These are phyloP conservation scores for Fusarium cicatricum DNA, from an alignment of 2,329 filamentous ascomycete species.

Conservation along the genomic window DNA sequence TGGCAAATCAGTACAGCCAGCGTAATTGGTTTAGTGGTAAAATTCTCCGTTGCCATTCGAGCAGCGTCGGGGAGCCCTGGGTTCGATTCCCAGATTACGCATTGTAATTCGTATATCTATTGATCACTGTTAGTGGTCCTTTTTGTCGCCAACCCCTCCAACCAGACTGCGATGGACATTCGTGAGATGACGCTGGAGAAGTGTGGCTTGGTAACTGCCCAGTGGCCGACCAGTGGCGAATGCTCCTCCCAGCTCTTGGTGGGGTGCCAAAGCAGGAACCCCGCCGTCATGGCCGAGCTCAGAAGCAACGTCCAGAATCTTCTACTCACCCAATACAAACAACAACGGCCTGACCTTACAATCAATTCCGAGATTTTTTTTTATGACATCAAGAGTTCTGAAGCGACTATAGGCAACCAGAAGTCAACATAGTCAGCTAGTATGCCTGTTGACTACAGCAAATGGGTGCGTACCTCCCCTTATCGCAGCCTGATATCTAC, in stretches of 20 bases:
- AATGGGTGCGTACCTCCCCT: conserved; percentile 63
- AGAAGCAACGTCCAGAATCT: conserved; percentile 38
- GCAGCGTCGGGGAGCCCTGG: conserved; percentile 34
- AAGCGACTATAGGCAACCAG: background rate
- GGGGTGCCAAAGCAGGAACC: conserved; percentile 33
- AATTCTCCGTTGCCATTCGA: conserved; percentile 37
- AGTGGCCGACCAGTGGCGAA: background rate
- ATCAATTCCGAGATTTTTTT: background rate
- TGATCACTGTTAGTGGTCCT: too few relatives aligned
- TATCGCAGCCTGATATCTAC: background rate
- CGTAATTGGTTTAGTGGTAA: conserved; percentile 39
- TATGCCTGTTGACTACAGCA: conserved; percentile 70
- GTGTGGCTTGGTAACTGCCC: background rate
- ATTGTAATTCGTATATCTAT: too few relatives aligned
- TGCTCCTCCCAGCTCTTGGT: conserved; percentile 19
- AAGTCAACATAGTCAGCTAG: background rate
- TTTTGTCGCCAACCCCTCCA: background rate
- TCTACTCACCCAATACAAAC: conserved; percentile 23
- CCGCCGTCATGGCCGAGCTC: conserved; percentile 40
- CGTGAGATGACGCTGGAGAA: background rate
- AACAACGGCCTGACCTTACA: background rate
- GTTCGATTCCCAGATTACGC: conserved; percentile 39
- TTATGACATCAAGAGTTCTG: background rate
- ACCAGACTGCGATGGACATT: too few relatives aligned
- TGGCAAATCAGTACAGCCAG: background rate